phyloP scores from a whole-genome alignment of 257 asterid genomes.

The Knoxia roxburghii region DNA sequence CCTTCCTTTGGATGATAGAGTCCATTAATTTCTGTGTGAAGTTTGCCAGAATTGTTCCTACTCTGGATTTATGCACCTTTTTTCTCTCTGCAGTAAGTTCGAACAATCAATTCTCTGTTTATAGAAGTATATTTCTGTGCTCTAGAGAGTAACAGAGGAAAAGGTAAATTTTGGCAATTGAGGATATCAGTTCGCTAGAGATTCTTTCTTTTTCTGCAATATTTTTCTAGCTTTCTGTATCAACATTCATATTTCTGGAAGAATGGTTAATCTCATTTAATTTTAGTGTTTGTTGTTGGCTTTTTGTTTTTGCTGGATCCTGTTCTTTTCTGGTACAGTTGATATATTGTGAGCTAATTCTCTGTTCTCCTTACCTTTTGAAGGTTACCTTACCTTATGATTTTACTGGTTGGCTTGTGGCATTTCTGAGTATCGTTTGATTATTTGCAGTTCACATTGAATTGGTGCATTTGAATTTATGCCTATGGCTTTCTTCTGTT shows the following conservation, averaged over 20 bases:
- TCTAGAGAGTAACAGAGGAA: background rate
- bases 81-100: too few relatives aligned
- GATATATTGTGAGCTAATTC: background rate
- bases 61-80: background rate
- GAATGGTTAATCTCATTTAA: background rate
- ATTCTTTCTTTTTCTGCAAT: background rate
- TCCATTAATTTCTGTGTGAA: background rate
- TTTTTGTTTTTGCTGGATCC: background rate
- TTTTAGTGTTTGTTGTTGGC: background rate
- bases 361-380: background rate
- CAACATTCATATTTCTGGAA: background rate
- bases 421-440: too few relatives aligned
- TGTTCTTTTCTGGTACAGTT: background rate
- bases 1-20: background rate
- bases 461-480: background rate
- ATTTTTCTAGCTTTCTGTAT: background rate
- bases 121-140: too few relatives aligned
- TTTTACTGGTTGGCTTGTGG: too few relatives aligned
- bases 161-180: background rate
- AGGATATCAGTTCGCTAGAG: background rate
- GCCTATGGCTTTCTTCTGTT: constrained; percentile 5
- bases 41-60: background rate
- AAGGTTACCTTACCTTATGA: background rate
- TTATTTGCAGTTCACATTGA: background rate
- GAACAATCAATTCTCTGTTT: background rate